Percentiles rank a stretch among this genome's conserved stretches.
Conservation (phyloP, 2,329 filamentous ascomycete genomes). For the Pseudogymnoascus sp. region DNA sequence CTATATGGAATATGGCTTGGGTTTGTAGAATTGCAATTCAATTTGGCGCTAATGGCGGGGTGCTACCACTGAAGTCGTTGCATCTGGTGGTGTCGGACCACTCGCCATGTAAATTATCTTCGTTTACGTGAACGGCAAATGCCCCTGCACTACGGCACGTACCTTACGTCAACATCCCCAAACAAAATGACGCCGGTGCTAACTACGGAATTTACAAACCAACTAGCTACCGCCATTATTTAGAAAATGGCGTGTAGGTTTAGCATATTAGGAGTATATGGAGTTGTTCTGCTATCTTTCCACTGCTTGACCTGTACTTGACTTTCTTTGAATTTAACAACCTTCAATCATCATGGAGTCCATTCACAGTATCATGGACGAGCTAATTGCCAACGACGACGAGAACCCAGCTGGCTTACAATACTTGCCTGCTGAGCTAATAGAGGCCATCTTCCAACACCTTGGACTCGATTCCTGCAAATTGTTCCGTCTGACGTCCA, state of each 20-base stretch:
- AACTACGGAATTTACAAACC: background rate
- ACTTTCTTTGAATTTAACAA: background rate
- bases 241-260: background rate
- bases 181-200: background rate
- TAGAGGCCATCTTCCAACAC: conserved; percentile 15
- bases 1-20: background rate
- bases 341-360: background rate
- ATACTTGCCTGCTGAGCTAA: conserved; percentile 19
- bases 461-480: conserved; percentile 15
- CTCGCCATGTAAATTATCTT: conserved; percentile 4
- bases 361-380: background rate
- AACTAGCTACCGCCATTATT: background rate
- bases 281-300: background rate
- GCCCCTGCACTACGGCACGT: background rate
- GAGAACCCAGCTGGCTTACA: background rate
- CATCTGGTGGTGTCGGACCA: background rate
- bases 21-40: background rate
- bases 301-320: background rate
- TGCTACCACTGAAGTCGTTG: conserved; percentile 1
- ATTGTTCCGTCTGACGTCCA: conserved; percentile 17
- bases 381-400: background rate
- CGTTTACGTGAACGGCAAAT: background rate
- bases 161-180: conserved; percentile 1
- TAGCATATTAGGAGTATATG: background rate
- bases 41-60: conserved; percentile 1